Conservation (phyloP, 306 rosid genomes). For the Hippophae tibetana region DNA sequence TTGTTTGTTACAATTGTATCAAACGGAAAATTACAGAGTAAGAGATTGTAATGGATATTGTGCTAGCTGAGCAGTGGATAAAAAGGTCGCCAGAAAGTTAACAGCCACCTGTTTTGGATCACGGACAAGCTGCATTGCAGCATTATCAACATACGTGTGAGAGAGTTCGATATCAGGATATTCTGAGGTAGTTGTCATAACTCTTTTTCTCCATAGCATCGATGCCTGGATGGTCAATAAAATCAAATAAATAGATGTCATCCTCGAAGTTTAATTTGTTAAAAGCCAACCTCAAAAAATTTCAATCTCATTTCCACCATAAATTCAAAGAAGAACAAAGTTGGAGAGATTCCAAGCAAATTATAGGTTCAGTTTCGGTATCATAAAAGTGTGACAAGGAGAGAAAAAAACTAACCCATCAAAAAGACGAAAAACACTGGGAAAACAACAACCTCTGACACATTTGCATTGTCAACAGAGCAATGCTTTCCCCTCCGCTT, state of each 20-base stretch:
- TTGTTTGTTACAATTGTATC: conserved; percentile 89
- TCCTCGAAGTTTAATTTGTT: background rate
- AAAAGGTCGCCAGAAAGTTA: conserved; percentile 11
- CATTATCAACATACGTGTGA: conserved; percentile 96
- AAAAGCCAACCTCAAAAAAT: background rate
- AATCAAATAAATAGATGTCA: background rate
- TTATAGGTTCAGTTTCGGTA: too few species aligned
- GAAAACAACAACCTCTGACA: conserved; percentile 56
- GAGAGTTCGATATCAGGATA: conserved; percentile 90
- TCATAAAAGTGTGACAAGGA: conserved; percentile 3
- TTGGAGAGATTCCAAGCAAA: background rate
- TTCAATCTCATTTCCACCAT: too few species aligned
- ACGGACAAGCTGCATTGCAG: conserved; percentile 89
- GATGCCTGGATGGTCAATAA: conserved; percentile 53
- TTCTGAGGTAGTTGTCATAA: conserved; percentile 48
- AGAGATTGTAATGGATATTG: conserved; percentile 12
- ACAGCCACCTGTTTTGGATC: conserved; percentile 74
- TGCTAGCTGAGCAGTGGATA: conserved; percentile 12
- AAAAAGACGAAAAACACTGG: background rate
- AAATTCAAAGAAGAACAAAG: background rate
- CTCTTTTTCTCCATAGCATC: conserved; percentile 81
- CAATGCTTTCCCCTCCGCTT: conserved; percentile 74
- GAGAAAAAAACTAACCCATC: background rate
- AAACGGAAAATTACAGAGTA: conserved; percentile 45
- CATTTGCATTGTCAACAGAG: conserved; percentile 93